Evolutionary conservation across 306 rosid genomes (phyloP).

Genomic region (Dalbergia cochinchinensis): DNA sequence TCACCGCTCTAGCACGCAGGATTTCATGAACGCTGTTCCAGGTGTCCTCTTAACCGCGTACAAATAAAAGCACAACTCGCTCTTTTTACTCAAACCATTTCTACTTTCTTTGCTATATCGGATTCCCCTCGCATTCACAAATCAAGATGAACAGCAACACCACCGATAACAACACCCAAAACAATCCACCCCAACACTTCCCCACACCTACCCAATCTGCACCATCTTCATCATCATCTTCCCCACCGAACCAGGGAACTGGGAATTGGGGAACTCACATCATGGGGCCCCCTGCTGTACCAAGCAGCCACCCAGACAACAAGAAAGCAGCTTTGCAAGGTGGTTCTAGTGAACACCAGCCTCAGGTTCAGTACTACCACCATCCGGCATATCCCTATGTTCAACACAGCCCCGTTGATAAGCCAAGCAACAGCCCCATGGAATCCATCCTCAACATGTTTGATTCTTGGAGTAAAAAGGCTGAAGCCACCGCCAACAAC

Average conservation of each 20-base stretch:
- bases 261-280: constrained; percentile 56
- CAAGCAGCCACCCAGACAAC: constrained; percentile 60
- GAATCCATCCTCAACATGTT: constrained; percentile 58
- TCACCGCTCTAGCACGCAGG: no score
- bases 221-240: neutral
- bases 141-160: constrained; percentile 38
- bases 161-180: constrained; percentile 8
- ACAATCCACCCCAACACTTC: constrained; percentile 39
- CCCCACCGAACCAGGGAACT: neutral
- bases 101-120: neutral
- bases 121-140: no score
- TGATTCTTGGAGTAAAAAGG: constrained; percentile 56
- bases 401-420: constrained; percentile 43
- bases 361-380: constrained; percentile 38
- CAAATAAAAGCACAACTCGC: neutral
- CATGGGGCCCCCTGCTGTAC: constrained; percentile 55
- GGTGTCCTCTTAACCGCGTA: neutral
- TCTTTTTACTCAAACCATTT: neutral
- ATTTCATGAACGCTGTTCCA: neutral
- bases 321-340: constrained; percentile 54
- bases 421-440: constrained; percentile 53
- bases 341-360: neutral
- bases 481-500: constrained; percentile 60
- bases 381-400: constrained; percentile 44
- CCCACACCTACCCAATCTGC: constrained; percentile 36